Conservation (phyloP, 192 early-diverging fungal genomes). For the Geranomyces variabilis region DNA sequence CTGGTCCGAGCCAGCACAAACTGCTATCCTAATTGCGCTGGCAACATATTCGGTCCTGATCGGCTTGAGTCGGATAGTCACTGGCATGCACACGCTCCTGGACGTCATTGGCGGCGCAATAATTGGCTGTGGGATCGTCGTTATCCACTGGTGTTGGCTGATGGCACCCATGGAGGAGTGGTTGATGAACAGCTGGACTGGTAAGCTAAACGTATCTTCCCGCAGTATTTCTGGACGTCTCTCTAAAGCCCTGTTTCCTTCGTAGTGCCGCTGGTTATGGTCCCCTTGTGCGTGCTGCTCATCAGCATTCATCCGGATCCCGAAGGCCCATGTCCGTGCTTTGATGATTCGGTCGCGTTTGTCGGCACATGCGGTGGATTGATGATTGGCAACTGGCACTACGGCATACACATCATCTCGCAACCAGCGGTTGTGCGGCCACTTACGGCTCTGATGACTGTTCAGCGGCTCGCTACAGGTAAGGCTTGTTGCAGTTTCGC, state of each 20-base stretch:
- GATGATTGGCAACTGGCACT: slow-evolving; percentile 58
- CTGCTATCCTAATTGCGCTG: slow-evolving; percentile 43
- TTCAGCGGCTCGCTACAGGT: not conserved
- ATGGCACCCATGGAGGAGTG: slow-evolving; percentile 39
- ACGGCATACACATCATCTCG: not conserved
- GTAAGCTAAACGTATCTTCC: slow-evolving; percentile 29
- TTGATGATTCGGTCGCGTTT: slow-evolving; percentile 73
- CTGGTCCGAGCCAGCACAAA: not conserved
- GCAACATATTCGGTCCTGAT: slow-evolving; percentile 64
- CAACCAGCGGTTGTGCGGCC: not conserved
- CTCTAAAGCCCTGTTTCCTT: not conserved
- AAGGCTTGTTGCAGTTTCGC: not conserved
- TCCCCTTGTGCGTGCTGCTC: slow-evolving; percentile 24
- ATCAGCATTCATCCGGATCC: slow-evolving; percentile 60
- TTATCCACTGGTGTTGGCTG: slow-evolving; percentile 57
- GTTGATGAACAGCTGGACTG: slow-evolving; percentile 41
- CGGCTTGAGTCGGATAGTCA: slow-evolving; percentile 76
- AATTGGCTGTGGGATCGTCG: slow-evolving; percentile 65
- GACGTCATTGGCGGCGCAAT: slow-evolving; percentile 74
- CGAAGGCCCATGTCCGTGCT: slow-evolving; percentile 74
- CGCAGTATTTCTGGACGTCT: not conserved
- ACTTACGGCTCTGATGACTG: not conserved
- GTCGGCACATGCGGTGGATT: slow-evolving; percentile 66
- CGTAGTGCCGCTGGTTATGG: slow-evolving; percentile 5
- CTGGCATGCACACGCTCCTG: slow-evolving; percentile 85